phyloP scores from a whole-genome alignment of 108 stramenopile species.

The Skeletonema costatum region DNA sequence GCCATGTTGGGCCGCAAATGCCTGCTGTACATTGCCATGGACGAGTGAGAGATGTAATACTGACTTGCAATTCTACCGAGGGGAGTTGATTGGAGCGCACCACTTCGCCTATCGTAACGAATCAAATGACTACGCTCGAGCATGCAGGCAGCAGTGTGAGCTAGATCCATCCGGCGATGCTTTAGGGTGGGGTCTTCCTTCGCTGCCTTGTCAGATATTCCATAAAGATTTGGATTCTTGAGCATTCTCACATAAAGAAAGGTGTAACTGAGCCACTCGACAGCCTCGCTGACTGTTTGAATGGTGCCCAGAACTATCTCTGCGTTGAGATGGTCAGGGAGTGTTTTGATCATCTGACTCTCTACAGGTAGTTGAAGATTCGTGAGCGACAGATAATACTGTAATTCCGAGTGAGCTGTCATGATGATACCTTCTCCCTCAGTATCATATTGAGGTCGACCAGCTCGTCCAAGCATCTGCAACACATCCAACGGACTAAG shows the following conservation, averaged over 20 bases:
- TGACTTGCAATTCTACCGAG: slow-evolving; percentile 97
- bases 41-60: slow-evolving; percentile 97
- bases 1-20: slow-evolving; percentile 97
- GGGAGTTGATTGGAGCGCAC: slow-evolving; percentile 91
- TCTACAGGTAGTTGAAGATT: slow-evolving; percentile 99
- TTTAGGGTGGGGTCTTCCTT: slow-evolving; percentile 89
- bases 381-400: slow-evolving; percentile 97
- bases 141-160: slow-evolving; percentile 89
- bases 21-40: slow-evolving; percentile 95
- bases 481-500: slow-evolving; percentile 96
- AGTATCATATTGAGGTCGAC: slow-evolving; percentile 98
- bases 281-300: slow-evolving; percentile 91
- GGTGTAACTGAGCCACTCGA: slow-evolving; percentile 98
- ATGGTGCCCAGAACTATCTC: slow-evolving; percentile 96
- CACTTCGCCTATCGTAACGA: slow-evolving; percentile 93
- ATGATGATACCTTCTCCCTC: slow-evolving; percentile 99
- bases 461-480: slow-evolving; percentile 99
- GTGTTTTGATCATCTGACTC: slow-evolving; percentile 93
- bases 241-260: slow-evolving; percentile 99
- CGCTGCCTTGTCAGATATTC: slow-evolving; percentile 73
- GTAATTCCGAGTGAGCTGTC: slow-evolving; percentile 97
- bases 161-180: slow-evolving; percentile 90
- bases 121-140: slow-evolving; percentile 94
- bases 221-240: slow-evolving; percentile 92
- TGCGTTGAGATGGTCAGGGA: slow-evolving; percentile 97